These are phyloP conservation scores for Nemania sp. DNA, from an alignment of 2,329 filamentous ascomycete genomes.

Conservation along the genomic window DNA sequence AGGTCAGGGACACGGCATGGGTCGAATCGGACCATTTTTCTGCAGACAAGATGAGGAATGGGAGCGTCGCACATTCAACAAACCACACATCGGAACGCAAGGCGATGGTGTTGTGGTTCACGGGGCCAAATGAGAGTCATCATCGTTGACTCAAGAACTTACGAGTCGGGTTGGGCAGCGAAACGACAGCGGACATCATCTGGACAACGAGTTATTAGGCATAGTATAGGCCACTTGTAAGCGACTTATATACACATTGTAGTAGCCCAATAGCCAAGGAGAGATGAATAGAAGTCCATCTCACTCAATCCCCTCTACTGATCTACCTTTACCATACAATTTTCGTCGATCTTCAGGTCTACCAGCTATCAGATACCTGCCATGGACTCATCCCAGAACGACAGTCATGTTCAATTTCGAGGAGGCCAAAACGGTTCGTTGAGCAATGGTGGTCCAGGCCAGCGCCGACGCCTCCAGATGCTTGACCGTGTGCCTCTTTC, in stretches of 20 bases:
- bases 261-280: not conserved
- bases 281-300: no score
- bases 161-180: not conserved
- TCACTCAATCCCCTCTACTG: not conserved
- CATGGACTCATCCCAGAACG: slow-evolving; percentile 1
- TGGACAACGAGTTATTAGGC: not conserved
- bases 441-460: not conserved
- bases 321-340: not conserved
- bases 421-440: not conserved
- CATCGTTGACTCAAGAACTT: not conserved
- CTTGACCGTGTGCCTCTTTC: slow-evolving; percentile 33
- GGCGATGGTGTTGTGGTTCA: not conserved
- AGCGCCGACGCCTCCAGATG: slow-evolving; percentile 12
- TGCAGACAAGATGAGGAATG: not conserved
- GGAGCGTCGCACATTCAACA: not conserved
- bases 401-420: slow-evolving; percentile 6
- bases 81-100: not conserved
- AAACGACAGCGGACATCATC: not conserved
- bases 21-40: not conserved
- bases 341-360: not conserved
- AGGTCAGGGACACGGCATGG: not conserved
- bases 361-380: not conserved
- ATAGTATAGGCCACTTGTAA: no score
- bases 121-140: not conserved
- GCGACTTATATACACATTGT: not conserved